Evolutionary conservation across 1,139 yeast genomes (phyloP).

Genomic region (Magnusiomyces tetraspermus): DNA sequence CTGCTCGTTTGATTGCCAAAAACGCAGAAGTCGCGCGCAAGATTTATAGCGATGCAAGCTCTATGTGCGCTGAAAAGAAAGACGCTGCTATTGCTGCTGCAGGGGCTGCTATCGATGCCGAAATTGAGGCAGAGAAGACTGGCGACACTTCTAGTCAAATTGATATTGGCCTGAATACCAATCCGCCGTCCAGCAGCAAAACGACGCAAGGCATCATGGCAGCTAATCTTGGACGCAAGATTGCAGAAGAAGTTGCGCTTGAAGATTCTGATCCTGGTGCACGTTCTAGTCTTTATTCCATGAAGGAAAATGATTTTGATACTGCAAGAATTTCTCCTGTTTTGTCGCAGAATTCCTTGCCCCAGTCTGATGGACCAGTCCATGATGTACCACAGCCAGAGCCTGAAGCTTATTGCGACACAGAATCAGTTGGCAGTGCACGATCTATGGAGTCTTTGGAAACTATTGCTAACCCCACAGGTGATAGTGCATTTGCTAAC

Average conservation of each 20-base stretch:
- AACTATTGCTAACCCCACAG: constrained; percentile 23
- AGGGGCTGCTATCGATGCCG: background rate
- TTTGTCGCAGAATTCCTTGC: background rate
- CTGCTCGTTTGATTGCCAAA: constrained; percentile 3
- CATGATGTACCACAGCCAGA: background rate
- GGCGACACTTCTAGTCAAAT: background rate
- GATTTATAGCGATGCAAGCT: background rate
- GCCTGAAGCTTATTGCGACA: background rate
- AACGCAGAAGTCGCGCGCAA: constrained; percentile 7
- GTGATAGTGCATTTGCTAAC: constrained; percentile 49
- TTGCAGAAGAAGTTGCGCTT: background rate
- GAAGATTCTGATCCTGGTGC: background rate
- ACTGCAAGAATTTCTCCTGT: background rate
- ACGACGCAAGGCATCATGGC: background rate
- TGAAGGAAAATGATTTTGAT: constrained; percentile 6
- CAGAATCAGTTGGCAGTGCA: constrained; percentile 1
- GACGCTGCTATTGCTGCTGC: background rate
- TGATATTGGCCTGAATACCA: background rate
- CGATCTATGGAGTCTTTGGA: constrained; percentile 12
- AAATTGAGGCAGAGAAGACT: background rate
- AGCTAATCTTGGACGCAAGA: background rate
- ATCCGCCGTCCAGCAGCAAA: background rate
- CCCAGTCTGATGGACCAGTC: background rate
- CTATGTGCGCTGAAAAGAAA: background rate
- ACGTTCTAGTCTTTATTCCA: background rate